Percentiles rank a stretch among this genome's conserved stretches.
Evolutionary conservation across 441 rosid species (phyloP).

Genomic region (Populus hybrid): DNA sequence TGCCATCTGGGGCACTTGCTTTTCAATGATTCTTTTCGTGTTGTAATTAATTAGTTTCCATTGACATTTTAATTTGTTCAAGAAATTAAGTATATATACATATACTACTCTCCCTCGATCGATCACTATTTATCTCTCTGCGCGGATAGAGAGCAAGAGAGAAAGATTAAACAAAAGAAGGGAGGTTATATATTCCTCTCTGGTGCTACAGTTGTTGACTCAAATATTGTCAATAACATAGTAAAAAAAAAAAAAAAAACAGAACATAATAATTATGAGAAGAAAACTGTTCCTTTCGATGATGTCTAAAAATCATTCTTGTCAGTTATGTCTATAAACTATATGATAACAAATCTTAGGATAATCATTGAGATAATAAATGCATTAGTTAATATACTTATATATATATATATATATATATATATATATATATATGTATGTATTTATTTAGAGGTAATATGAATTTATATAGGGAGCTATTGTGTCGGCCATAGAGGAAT

Average conservation of each 20-base stretch:
- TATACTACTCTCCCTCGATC: neutral
- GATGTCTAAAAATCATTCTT: neutral
- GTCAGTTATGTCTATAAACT: conserved; percentile 3
- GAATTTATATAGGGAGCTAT: neutral
- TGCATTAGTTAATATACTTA: neutral
- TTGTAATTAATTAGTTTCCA: neutral
- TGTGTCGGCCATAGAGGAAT: conserved; percentile 5
- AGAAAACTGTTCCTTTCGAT: neutral
- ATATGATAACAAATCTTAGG: conserved; percentile 6
- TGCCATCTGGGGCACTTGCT: neutral
- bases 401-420: no score
- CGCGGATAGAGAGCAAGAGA: neutral
- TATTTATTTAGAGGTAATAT: conserved; percentile 35
- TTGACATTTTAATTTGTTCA: no score
- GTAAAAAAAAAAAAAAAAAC: neutral
- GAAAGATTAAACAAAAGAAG: no score
- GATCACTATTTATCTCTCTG: neutral
- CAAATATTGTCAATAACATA: neutral
- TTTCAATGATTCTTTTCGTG: neutral
- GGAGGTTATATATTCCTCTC: neutral
- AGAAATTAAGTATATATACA: no score
- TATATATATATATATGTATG: no score
- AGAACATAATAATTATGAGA: neutral
- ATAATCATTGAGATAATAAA: conserved; percentile 25
- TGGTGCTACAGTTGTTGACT: conserved; percentile 6